phyloP scores from a whole-genome alignment of 768 basidiomycete genomes.

The Kockovaella imperatae region DNA sequence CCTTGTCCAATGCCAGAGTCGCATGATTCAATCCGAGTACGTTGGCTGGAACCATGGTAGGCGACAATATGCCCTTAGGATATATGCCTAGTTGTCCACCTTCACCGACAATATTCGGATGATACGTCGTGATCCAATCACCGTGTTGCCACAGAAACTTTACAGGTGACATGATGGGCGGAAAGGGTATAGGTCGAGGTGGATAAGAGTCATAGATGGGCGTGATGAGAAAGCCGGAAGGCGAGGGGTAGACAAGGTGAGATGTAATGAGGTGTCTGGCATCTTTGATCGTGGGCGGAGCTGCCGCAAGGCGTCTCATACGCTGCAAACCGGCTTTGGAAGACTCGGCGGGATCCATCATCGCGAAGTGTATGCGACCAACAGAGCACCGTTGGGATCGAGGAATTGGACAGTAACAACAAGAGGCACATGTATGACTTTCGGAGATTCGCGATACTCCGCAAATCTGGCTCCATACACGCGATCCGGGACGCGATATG shows the following conservation, averaged over 20 bases:
- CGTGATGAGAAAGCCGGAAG: slow-evolving; percentile 15
- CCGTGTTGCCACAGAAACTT: slow-evolving; percentile 15
- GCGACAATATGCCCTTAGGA: slow-evolving; percentile 13
- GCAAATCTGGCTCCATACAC: too few relatives aligned
- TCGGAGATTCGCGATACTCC: too few relatives aligned
- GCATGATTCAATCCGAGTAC: too few relatives aligned
- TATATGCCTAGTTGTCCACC: slow-evolving; percentile 33
- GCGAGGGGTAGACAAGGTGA: slow-evolving; percentile 20
- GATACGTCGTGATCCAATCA: slow-evolving; percentile 25
- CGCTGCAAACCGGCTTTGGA: slow-evolving; percentile 24
- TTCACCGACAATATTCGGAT: slow-evolving; percentile 11
- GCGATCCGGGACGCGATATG: too few relatives aligned
- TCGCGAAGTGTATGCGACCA: too few relatives aligned
- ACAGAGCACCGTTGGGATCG: too few relatives aligned
- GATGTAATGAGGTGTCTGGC: slow-evolving; percentile 17
- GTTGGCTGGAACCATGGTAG: slow-evolving; percentile 14
- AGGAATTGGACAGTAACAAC: too few relatives aligned
- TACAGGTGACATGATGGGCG: slow-evolving; percentile 13
- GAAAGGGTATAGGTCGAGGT: slow-evolving; percentile 15
- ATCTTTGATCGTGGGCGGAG: slow-evolving; percentile 2
- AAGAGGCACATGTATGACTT: too few relatives aligned
- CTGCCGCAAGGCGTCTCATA: slow-evolving; percentile 14
- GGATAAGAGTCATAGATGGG: slow-evolving; percentile 11
- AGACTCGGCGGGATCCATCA: slow-evolving; percentile 9
- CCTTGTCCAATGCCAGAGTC: slow-evolving; percentile 20